Conservation (phyloP, 1,284 basidiomycete species). For the Fistulina hepatica region DNA sequence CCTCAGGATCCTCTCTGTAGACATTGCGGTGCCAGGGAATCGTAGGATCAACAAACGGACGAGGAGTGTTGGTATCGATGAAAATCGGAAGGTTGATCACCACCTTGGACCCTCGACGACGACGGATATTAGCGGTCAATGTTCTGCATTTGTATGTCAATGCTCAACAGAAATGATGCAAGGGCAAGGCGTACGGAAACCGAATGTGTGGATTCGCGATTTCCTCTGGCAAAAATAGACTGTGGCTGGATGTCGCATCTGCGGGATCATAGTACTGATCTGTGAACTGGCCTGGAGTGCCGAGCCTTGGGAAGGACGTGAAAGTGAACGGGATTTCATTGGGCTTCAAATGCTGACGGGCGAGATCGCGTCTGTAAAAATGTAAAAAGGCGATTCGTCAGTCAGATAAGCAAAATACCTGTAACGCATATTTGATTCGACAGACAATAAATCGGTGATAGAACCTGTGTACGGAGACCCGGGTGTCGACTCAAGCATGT, state of each 20-base stretch:
- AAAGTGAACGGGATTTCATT: constrained; percentile 90
- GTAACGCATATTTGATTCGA: constrained; percentile 93
- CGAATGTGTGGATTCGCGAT: constrained; percentile 96
- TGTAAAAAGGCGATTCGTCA: constrained; percentile 7
- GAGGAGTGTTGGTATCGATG: constrained; percentile 79
- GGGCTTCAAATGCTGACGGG: constrained; percentile 70
- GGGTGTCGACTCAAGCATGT: constrained; percentile 98
- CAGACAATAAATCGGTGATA: constrained; percentile 75
- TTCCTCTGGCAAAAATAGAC: constrained; percentile 90
- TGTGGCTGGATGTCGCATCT: constrained; percentile 74
- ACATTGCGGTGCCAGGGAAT: constrained; percentile 77
- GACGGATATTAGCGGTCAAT: constrained; percentile 90
- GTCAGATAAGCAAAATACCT: constrained; percentile 34
- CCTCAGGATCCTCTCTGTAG: constrained; percentile 82
- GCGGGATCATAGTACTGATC: constrained; percentile 77
- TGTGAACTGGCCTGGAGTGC: constrained; percentile 82
- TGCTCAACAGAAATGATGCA: constrained; percentile 1
- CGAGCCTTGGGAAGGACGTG: constrained; percentile 92
- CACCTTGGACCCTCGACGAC: constrained; percentile 85
- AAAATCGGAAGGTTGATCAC: constrained; percentile 94
- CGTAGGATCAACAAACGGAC: constrained; percentile 83
- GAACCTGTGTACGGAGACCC: constrained; percentile 88
- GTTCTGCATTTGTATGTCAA: constrained; percentile 44
- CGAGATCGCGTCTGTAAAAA: constrained; percentile 65
- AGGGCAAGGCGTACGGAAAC: constrained; percentile 68